A percentile compares a stretch with the other conserved stretches of the same genome.
These are phyloP conservation scores for Lipomyces japonicus DNA, from an alignment of 805 yeast genomes.

Conservation along the genomic window DNA sequence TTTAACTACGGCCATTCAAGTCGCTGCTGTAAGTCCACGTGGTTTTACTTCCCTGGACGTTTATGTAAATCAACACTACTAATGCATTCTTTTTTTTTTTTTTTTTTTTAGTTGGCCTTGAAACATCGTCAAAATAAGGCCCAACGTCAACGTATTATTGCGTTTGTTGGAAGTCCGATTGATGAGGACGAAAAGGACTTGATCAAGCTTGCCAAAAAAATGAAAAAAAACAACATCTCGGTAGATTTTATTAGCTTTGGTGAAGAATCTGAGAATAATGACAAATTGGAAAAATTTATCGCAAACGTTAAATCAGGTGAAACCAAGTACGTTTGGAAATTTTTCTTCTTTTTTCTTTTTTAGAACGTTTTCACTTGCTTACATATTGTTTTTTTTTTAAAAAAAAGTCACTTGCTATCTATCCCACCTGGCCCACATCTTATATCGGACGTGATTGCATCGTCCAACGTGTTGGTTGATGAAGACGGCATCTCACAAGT, in stretches of 20 bases:
- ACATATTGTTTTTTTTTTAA: neutral
- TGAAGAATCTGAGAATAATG: constrained; percentile 72
- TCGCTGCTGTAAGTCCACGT: constrained; percentile 54
- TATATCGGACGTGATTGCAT: constrained; percentile 73
- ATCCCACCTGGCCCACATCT: constrained; percentile 85
- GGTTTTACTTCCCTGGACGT: neutral
- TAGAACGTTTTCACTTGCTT: neutral
- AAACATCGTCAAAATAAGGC: constrained; percentile 94
- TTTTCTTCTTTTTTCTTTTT: neutral
- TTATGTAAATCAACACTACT: neutral
- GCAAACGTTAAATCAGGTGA: constrained; percentile 66
- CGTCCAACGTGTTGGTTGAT: constrained; percentile 68
- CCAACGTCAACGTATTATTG: constrained; percentile 84
- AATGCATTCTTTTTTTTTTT: neutral
- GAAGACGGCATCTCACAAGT: constrained; percentile 47
- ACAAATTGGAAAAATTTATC: constrained; percentile 74
- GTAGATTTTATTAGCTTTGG: constrained; percentile 91
- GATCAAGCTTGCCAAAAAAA: constrained; percentile 78
- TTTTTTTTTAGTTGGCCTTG: constrained; percentile 55
- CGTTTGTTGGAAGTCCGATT: constrained; percentile 86
- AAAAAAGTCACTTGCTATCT: constrained; percentile 67
- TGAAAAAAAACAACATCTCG: constrained; percentile 90
- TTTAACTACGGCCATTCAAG: constrained; percentile 80
- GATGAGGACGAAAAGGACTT: constrained; percentile 64
- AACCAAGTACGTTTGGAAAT: constrained; percentile 38